These are phyloP conservation scores for Tirmania nivea DNA, from an alignment of 495 filamentous ascomycete genomes.

Conservation along the genomic window DNA sequence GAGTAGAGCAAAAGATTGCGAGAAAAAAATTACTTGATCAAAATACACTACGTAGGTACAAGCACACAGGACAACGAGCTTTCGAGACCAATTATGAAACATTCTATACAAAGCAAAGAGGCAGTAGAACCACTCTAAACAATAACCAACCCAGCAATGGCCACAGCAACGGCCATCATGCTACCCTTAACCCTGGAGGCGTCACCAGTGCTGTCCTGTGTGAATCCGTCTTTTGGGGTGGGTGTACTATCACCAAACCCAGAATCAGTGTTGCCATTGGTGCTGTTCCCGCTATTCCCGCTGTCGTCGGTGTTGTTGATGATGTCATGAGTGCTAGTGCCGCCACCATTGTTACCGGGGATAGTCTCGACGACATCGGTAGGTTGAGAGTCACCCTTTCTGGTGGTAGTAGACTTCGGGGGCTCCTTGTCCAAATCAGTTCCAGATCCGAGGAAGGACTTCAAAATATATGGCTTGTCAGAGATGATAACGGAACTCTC, in stretches of 20 bases:
- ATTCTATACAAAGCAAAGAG: background rate
- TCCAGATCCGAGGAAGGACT: conserved; percentile 57
- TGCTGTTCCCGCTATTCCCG: background rate
- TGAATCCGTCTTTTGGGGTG: background rate
- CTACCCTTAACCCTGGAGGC: background rate
- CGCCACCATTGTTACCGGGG: background rate
- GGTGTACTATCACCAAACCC: too few species aligned
- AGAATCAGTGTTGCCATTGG: background rate
- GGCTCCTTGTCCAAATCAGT: conserved; percentile 38
- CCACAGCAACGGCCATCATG: background rate
- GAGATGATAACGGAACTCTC: conserved; percentile 58
- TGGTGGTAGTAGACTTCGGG: conserved; percentile 15
- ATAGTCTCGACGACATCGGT: background rate
- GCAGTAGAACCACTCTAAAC: background rate
- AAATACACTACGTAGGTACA: too few species aligned
- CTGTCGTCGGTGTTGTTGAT: background rate
- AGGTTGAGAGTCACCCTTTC: conserved; percentile 10
- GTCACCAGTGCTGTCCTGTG: background rate
- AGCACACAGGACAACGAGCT: too few species aligned
- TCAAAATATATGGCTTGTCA: conserved; percentile 54
- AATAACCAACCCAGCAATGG: background rate
- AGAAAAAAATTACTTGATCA: too few species aligned
- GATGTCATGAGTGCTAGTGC: background rate
- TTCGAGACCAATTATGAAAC: background rate
- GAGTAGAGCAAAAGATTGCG: too few species aligned